Conservation (phyloP, 2,329 filamentous ascomycete species). For the Penicillium thymicola region DNA sequence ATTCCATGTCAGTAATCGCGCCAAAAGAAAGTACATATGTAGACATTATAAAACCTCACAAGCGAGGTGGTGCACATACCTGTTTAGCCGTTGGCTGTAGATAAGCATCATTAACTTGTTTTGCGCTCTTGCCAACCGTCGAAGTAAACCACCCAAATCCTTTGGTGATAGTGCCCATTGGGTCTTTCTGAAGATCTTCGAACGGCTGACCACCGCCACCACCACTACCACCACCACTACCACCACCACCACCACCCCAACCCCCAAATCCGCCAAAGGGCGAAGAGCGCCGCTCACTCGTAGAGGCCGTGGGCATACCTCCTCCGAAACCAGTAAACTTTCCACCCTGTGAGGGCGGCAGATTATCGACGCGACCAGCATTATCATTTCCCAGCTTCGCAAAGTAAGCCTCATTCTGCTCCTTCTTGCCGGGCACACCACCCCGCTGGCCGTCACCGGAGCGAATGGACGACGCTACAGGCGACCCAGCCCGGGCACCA, state of each 20-base stretch:
- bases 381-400: constrained; percentile 80
- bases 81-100: constrained; percentile 90
- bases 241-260: constrained; percentile 24
- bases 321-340: constrained; percentile 92
- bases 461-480: constrained; percentile 22
- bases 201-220: constrained; percentile 56
- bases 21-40: not conserved
- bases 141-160: constrained; percentile 92
- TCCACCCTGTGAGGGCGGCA: constrained; percentile 86
- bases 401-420: constrained; percentile 83
- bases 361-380: constrained; percentile 65
- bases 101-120: constrained; percentile 84
- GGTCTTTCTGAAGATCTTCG: constrained; percentile 90
- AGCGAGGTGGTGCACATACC: constrained; percentile 48
- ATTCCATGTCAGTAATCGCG: not conserved
- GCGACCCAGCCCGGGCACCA: constrained; percentile 19
- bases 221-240: constrained; percentile 25
- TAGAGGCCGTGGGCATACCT: constrained; percentile 56
- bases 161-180: constrained; percentile 81
- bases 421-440: constrained; percentile 52
- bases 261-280: constrained; percentile 23
- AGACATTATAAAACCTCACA: not conserved
- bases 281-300: constrained; percentile 24
- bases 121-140: constrained; percentile 84
- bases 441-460: constrained; percentile 25